These are phyloP conservation scores for Paramecium tetraurelia DNA, from an alignment of 73 alveolate species.

Conservation along the genomic window DNA sequence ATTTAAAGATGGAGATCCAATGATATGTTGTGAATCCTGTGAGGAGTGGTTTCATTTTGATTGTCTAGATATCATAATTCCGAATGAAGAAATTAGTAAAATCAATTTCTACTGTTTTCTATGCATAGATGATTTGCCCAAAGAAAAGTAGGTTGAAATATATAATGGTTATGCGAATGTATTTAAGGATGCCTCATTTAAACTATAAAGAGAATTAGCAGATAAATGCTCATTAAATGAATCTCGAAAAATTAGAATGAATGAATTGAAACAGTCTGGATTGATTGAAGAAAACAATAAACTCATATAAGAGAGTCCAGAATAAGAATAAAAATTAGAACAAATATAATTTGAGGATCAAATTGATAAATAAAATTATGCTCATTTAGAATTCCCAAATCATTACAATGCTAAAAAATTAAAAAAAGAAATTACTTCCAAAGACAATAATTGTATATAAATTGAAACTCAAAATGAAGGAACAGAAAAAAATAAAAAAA, in stretches of 20 bases:
- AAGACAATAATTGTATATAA: neutral
- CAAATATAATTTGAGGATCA: neutral
- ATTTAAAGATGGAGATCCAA: neutral
- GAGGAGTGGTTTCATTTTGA: slow-evolving; percentile 53
- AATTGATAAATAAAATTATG: neutral
- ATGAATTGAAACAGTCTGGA: neutral
- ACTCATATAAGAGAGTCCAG: neutral
- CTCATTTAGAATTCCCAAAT: neutral
- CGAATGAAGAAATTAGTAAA: neutral
- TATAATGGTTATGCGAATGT: neutral
- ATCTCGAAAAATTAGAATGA: neutral
- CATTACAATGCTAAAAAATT: neutral
- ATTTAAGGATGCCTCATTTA: neutral
- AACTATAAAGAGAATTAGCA: slow-evolving; percentile 3
- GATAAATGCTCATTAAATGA: neutral
- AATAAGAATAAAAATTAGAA: neutral
- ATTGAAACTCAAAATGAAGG: neutral
- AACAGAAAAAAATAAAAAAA: neutral
- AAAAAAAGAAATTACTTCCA: neutral
- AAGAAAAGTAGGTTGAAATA: neutral
- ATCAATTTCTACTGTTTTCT: neutral
- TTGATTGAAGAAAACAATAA: neutral
- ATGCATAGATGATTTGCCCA: slow-evolving; percentile 3
- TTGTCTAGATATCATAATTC: neutral
- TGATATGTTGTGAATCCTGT: slow-evolving; percentile 28